Base-by-base conservation (phyloP, 108 stramenopile genomes). In the Nannochloropsis salina region DNA sequence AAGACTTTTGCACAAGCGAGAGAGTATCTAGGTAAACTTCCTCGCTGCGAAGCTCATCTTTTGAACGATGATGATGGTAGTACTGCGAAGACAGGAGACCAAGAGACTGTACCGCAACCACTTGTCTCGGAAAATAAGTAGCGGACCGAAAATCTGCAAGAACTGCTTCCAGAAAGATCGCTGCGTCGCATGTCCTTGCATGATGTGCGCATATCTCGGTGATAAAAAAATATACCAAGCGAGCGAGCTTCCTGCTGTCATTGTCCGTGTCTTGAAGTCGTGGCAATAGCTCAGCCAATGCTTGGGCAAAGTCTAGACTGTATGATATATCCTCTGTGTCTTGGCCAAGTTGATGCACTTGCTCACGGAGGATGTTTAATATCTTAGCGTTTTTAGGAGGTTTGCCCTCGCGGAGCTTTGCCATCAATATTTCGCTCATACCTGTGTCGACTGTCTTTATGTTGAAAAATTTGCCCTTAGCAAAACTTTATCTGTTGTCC, bases 151-250 rank as follows among this genome's bases (percentile, higher is more conserved):
- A n/a, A n/a, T 74, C 61, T n/a, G 15, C 61, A 15, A 74, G n/a
- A n/a, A 74, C 61, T 74, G 61, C 61, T 6, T 74, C 61, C 6
- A 74, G 61, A 15, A 74, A n/a, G n/a, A 15, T 15, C 61, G 61
- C 61, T n/a, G n/a, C 61, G n/a, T 74, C 61, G 20, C n/a, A n/a
- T 74, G 61, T n/a, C n/a, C 61, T n/a, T 74, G 61, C 61, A n/a
- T 74, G 8, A n/a, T n/a, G 61, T n/a, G 61, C 61, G 2, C 20
- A 15, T 15, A 74, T 74, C 61, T 74, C 61, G 61, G 61, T 74
- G 2, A 74, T 8, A 74, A 74, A 74, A n/a, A 74, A 74, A 6
- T 74, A n/a, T n/a, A 74, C 61, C 61, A 74, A n/a, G 61, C 61
- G 61, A n/a, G n/a, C 6, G 6, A 74, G 61, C 2, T 74, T 74